A percentile compares a stretch with the other conserved stretches of the same genome.
Evolutionary conservation across 805 yeast species (phyloP).

Genomic region (Yamadazyma tumulicola): DNA sequence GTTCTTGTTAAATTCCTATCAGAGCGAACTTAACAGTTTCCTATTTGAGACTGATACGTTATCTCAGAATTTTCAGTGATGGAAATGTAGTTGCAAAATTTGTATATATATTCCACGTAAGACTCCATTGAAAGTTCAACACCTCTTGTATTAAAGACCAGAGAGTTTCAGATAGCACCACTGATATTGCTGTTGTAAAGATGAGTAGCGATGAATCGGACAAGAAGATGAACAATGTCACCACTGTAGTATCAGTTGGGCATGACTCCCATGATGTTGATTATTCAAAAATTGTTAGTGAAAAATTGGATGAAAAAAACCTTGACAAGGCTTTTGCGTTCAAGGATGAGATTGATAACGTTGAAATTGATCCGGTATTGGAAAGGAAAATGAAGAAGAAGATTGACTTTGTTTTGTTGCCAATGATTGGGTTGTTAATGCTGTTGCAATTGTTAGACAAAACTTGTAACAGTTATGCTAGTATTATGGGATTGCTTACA

Average conservation of each 20-base stretch:
- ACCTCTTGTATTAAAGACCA: too few relatives aligned
- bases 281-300: too few relatives aligned
- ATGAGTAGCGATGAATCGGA: constrained; percentile 1
- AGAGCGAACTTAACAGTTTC: too few relatives aligned
- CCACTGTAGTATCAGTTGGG: constrained; percentile 1
- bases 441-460: constrained; percentile 33
- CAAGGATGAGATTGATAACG: background rate
- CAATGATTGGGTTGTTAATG: constrained; percentile 20
- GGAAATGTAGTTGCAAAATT: too few relatives aligned
- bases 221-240: constrained; percentile 1
- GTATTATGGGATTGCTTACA: constrained; percentile 43
- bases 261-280: too few relatives aligned
- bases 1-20: too few relatives aligned
- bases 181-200: too few relatives aligned
- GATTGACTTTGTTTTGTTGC: constrained; percentile 20
- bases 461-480: constrained; percentile 32
- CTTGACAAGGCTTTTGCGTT: constrained; percentile 3
- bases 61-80: too few relatives aligned
- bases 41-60: too few relatives aligned
- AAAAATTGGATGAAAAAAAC: constrained; percentile 1
- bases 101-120: too few relatives aligned
- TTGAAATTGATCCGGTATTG: constrained; percentile 4
- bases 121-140: too few relatives aligned
- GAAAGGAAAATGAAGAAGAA: constrained; percentile 12
- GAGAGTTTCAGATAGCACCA: too few relatives aligned